Evolutionary conservation across 2,329 filamentous ascomycete species (phyloP), one percentile per base, ranked within the genome.

Genomic region (Hymenotorrendiella dingleyae): DNA sequence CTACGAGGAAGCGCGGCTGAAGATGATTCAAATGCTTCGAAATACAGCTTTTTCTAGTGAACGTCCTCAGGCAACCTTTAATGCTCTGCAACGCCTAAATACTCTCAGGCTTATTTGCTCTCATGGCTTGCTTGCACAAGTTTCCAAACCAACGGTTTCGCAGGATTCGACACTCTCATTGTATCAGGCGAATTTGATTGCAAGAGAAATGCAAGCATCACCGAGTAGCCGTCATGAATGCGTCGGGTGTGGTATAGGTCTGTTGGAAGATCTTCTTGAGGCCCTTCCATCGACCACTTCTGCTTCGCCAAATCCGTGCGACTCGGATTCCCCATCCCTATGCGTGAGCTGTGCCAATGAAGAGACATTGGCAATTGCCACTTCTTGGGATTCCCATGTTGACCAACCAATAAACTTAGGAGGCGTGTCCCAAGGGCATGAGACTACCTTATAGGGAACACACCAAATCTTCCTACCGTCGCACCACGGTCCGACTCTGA

Each of bases 231-330:
- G n/a, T n/a, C n/a, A n/a, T 23, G 28, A 11, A 34, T 40, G 42
- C 36, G 23, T 23, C 5, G 27, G 41, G 14, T 46, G 43, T 17
- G 39, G 38, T 29, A 29, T 35, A 11, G 35, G 35, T 28, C n/a
- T 42, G 12, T 21, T 45, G 17, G 43, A 33, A 7, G 32, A 37
- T 27, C n/a, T 45, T 28, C 32, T 45, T 8, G 43, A 45, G 37
- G 33, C 32, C 21, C 16, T 37, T 14, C 9, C 14, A 14, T 37
- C 14, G 4, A 11, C 32, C 22, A 22, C 17, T 17, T 26, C 26
- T 16, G 12, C 27, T n/a, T 11, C 27, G 7, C n/a, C 2, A n/a
- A 6, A 6, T 6, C 5, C 27, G n/a, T 29, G 4, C 12, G 27
- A 14, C 27, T n/a, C 27, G 27, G 16, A 29, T 29, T 6, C n/a